Evolutionary conservation across 2,329 filamentous ascomycete species (phyloP).

Genomic region (Ceratocystis albifundus): DNA sequence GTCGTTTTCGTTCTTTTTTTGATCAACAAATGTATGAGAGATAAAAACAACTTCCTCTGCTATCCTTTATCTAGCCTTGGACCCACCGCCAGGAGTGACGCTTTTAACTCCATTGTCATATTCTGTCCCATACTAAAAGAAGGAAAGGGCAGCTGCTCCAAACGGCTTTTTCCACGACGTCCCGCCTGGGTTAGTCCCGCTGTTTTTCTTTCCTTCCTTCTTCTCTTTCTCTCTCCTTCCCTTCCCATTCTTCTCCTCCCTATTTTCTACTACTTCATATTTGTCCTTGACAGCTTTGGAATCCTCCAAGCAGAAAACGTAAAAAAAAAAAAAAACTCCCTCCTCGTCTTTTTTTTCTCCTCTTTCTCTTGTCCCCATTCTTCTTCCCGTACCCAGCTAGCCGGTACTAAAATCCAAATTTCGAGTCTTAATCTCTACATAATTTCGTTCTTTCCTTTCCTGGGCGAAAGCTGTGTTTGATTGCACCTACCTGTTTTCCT

Average conservation of each 20-base stretch:
- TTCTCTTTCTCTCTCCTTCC: not conserved
- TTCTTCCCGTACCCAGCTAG: not conserved
- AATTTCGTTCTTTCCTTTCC: not conserved
- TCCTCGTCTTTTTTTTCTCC: constrained; percentile 5
- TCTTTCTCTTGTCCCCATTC: not conserved
- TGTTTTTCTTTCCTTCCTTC: constrained; percentile 2
- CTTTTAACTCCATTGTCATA: not conserved
- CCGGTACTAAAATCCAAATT: not conserved
- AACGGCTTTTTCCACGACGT: not conserved
- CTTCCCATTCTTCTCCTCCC: not conserved
- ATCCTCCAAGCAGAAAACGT: not conserved
- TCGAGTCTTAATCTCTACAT: not conserved
- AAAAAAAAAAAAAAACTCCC: not conserved
- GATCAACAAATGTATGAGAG: not conserved
- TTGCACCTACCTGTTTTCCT: not conserved
- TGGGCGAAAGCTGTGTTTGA: not conserved
- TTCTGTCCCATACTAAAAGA: not conserved
- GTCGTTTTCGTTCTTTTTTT: not conserved
- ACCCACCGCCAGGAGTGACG: not conserved
- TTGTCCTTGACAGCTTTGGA: constrained; percentile 12
- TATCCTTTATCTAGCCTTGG: not conserved
- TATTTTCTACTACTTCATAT: not conserved
- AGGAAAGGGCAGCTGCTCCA: not conserved
- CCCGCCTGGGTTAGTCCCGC: not conserved
- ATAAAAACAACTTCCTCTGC: not conserved